Evolutionary conservation across 805 yeast species (phyloP).

Genomic region (Maudiozyma turicensis): DNA sequence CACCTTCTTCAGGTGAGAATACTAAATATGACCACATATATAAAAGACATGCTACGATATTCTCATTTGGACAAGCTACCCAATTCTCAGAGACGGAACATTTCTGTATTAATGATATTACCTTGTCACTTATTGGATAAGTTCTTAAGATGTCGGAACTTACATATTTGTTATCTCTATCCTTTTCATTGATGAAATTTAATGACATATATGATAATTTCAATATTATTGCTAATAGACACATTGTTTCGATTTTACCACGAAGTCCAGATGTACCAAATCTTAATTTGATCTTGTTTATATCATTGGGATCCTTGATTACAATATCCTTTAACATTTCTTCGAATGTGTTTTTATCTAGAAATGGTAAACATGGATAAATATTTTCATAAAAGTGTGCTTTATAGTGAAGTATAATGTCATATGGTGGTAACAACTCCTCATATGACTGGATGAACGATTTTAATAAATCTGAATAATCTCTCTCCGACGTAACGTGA

Average conservation of each 20-base stretch:
- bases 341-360: conserved; percentile 22
- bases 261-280: conserved; percentile 21
- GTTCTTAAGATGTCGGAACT: conserved; percentile 11
- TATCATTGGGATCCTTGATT: conserved; percentile 3
- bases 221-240: conserved; percentile 17
- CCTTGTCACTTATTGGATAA: conserved; percentile 19
- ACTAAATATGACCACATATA: conserved; percentile 28
- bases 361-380: conserved; percentile 21
- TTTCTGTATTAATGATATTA: conserved; percentile 16
- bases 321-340: conserved; percentile 16
- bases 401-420: conserved; percentile 17
- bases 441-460: conserved; percentile 15
- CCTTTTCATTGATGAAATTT: conserved; percentile 9
- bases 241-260: conserved; percentile 20
- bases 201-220: conserved; percentile 23
- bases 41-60: conserved; percentile 19
- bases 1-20: conserved; percentile 29
- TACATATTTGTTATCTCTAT: conserved; percentile 4
- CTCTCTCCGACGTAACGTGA: conserved; percentile 10
- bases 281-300: conserved; percentile 12
- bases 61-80: conserved; percentile 26
- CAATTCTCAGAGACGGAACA: conserved; percentile 22
- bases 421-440: conserved; percentile 19
- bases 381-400: conserved; percentile 21
- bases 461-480: conserved; percentile 20